A percentile compares a stretch with the other conserved stretches of the same genome.
These are phyloP conservation scores for Ogataea corticis DNA, from an alignment of 805 yeast species.

Conservation along the genomic window DNA sequence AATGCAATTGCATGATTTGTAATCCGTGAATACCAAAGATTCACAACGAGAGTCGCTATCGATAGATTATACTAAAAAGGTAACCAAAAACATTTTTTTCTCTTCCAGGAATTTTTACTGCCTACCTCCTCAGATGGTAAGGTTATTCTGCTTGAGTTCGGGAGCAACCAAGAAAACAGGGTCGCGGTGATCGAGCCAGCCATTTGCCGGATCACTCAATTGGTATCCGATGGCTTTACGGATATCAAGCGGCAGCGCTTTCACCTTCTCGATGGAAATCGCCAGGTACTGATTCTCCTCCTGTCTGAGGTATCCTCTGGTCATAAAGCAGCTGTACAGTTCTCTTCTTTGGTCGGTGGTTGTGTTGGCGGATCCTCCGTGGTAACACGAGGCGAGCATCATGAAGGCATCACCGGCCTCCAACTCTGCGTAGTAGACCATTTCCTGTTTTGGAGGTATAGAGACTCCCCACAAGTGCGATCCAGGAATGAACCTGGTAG, in stretches of 20 bases:
- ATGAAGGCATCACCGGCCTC: slow-evolving; percentile 30
- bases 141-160: slow-evolving; percentile 12
- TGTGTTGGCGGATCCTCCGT: slow-evolving; percentile 29
- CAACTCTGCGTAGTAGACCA: slow-evolving; percentile 25
- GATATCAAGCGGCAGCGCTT: slow-evolving; percentile 11
- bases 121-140: slow-evolving; percentile 9
- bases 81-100: no score
- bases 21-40: no score
- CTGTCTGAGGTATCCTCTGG: slow-evolving; percentile 26
- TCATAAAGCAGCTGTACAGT: slow-evolving; percentile 22
- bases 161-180: slow-evolving; percentile 16
- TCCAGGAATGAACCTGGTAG: slow-evolving; percentile 34
- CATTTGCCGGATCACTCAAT: slow-evolving; percentile 23
- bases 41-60: no score
- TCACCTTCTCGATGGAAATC: slow-evolving; percentile 17
- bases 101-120: no score
- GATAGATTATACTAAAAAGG: no score
- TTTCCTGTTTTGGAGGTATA: slow-evolving; percentile 22
- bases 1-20: no score
- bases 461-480: slow-evolving; percentile 33
- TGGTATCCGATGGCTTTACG: slow-evolving; percentile 17
- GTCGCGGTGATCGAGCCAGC: slow-evolving; percentile 20
- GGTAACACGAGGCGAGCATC: slow-evolving; percentile 29
- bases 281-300: slow-evolving; percentile 30
- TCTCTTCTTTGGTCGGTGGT: slow-evolving; percentile 26